These are phyloP conservation scores for Macroventuria anomochaeta DNA, from an alignment of 2,329 filamentous ascomycete species.

Conservation along the genomic window DNA sequence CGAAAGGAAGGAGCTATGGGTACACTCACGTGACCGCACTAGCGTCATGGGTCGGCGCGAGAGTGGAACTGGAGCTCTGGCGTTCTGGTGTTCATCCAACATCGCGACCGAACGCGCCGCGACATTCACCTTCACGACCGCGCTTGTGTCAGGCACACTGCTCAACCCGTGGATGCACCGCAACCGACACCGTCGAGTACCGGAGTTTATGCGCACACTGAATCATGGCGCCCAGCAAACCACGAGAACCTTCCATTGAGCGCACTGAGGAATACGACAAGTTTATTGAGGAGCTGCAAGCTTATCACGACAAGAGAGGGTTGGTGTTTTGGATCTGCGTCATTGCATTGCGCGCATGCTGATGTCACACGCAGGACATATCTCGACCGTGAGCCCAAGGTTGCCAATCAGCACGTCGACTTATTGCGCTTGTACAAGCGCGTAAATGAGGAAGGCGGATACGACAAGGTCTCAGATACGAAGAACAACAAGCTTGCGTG, in stretches of 20 bases:
- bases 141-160: conserved; percentile 33
- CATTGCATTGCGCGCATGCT: conserved; percentile 31
- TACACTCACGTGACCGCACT: conserved; percentile 28
- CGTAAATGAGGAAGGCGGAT: conserved; percentile 79
- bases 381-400: conserved; percentile 81
- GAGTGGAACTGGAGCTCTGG: conserved; percentile 29
- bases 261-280: conserved; percentile 72
- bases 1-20: conserved; percentile 24
- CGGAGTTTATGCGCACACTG: conserved; percentile 45
- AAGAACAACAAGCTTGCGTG: conserved; percentile 83
- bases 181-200: conserved; percentile 22
- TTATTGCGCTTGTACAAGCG: conserved; percentile 79
- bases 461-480: conserved; percentile 73
- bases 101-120: conserved; percentile 43
- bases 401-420: conserved; percentile 78
- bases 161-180: conserved; percentile 31
- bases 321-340: conserved; percentile 42
- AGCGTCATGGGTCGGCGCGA: conserved; percentile 25
- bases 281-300: conserved; percentile 75
- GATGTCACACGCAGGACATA: conserved; percentile 60
- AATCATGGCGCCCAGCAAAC: conserved; percentile 54
- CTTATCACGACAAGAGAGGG: conserved; percentile 80
- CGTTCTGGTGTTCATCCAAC: conserved; percentile 42
- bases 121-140: conserved; percentile 27
- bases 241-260: conserved; percentile 56